Base-by-base conservation (phyloP, 129 eudicot species). In the Lonicera japonica region DNA sequence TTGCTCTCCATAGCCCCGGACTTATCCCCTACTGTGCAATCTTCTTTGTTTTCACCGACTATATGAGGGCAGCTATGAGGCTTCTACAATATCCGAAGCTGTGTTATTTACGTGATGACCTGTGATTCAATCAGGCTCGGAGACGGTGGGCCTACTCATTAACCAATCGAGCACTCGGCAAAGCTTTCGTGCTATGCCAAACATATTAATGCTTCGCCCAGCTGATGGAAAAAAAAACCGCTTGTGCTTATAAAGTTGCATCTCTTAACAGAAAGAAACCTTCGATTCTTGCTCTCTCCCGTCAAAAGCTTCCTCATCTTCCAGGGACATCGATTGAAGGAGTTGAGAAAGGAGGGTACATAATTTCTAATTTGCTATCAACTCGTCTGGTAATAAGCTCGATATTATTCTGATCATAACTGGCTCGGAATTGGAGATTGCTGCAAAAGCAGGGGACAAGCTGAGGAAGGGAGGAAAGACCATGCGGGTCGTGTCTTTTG, bases 111-210 rank as follows among this genome's bases (percentile, higher is more conserved):
- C 4, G 80, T 76, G 22, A 83, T 83, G 90, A 79, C 90, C 50
- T 83, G 79, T 16, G 86, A 83, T 65, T 83, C 90, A 14, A 79
- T 83, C 43, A 82, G 85, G 8, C 61, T 83, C 14, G 89, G 89
- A 34, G 89, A 83, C 23, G 86, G 76, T 29, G 83, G 90, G 29
- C 90, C 90, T 12, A 84, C 90, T 7, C 90, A 84, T 54, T 86
- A 84, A 61, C 90, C 90, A 10, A 61, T 80, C 11, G 90, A 84
- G 72, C 86, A 84, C 70, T 21, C 77, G 47, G 75, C 90, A 14
- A n/a, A 84, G 83, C 63, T 83, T 83, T 67, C 83, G 90, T n/a
- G 90, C 90, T 66, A 83, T 83, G 86, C 90, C 90, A 5, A 83
- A 83, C 53, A 77, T 83, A 24, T 53, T 83, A 39, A 80, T 83